These are phyloP conservation scores for Aspergillus novofumigatus DNA, from an alignment of 2,329 filamentous ascomycete genomes.

Conservation along the genomic window DNA sequence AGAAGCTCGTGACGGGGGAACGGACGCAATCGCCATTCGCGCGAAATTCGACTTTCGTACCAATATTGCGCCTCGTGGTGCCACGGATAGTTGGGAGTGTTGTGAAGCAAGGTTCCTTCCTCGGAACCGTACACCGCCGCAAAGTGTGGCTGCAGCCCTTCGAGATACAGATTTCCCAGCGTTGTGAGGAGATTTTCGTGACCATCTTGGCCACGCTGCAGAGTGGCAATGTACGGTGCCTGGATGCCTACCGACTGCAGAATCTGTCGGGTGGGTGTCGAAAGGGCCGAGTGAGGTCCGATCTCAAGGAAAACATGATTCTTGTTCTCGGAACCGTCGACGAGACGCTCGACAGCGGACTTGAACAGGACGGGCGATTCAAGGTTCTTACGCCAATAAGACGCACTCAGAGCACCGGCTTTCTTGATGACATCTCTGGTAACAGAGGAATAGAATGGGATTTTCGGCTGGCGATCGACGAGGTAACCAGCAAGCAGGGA, in stretches of 20 bases:
- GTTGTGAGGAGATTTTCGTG: constrained; percentile 8
- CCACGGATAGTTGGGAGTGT: constrained; percentile 14
- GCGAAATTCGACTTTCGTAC: constrained; percentile 4
- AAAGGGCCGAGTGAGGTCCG: constrained; percentile 35
- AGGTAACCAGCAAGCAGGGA: too few species aligned
- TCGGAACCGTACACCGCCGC: background rate
- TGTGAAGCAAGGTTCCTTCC: constrained; percentile 3
- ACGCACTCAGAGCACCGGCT: background rate
- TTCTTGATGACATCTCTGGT: background rate
- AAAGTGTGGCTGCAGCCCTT: constrained; percentile 3
- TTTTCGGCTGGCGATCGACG: too few species aligned
- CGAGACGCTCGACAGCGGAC: constrained; percentile 6
- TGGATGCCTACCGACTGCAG: constrained; percentile 4
- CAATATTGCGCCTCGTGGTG: constrained; percentile 8
- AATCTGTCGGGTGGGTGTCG: constrained; percentile 27
- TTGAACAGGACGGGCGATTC: too few species aligned
- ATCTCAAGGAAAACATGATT: constrained; percentile 26
- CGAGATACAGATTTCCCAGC: constrained; percentile 8
- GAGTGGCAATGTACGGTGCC: constrained; percentile 12
- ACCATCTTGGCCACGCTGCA: constrained; percentile 16
- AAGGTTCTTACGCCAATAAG: too few species aligned
- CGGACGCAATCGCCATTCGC: too few species aligned
- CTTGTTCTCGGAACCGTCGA: constrained; percentile 2
- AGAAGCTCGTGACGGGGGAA: too few species aligned
- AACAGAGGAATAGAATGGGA: background rate